Evolutionary conservation across 192 early-diverging fungal genomes (phyloP).

Genomic region (Podila horticola): DNA sequence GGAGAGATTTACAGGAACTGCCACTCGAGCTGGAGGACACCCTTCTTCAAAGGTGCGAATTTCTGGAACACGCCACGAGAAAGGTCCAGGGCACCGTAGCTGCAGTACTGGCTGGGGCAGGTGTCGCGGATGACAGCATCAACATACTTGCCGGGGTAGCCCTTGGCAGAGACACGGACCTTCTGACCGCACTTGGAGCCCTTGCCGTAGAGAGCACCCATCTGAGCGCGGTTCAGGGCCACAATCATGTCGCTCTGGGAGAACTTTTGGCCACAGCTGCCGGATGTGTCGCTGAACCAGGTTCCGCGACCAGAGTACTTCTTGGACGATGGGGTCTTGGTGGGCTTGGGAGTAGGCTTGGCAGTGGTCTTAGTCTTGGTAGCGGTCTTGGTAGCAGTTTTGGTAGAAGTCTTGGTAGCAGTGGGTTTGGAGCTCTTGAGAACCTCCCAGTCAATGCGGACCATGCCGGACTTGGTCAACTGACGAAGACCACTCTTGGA

Average conservation of each 20-base stretch:
- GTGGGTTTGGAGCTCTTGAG: slow-evolving; percentile 2
- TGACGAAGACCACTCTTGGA: slow-evolving; percentile 12
- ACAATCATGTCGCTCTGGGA: slow-evolving; percentile 46
- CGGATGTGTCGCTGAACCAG: slow-evolving; percentile 46
- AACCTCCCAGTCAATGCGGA: slow-evolving; percentile 28
- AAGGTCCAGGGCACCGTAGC: slow-evolving; percentile 28
- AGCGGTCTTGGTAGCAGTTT: background rate
- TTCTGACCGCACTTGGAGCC: slow-evolving; percentile 39
- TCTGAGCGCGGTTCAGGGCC: slow-evolving; percentile 42
- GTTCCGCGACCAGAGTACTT: slow-evolving; percentile 37
- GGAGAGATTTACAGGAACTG: slow-evolving; percentile 30
- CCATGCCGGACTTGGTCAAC: slow-evolving; percentile 2
- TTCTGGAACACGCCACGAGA: slow-evolving; percentile 40
- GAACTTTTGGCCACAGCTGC: slow-evolving; percentile 35
- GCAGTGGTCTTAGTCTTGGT: background rate
- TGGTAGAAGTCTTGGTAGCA: background rate
- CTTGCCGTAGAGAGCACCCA: slow-evolving; percentile 28
- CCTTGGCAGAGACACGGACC: slow-evolving; percentile 37
- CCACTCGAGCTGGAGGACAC: slow-evolving; percentile 40
- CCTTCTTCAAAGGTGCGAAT: slow-evolving; percentile 29
- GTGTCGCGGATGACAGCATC: slow-evolving; percentile 38
- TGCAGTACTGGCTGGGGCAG: slow-evolving; percentile 40
- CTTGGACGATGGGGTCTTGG: background rate
- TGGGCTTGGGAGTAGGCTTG: background rate
- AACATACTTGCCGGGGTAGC: slow-evolving; percentile 11